phyloP scores from a whole-genome alignment of 306 rosid species.

The Arachis stenosperma region DNA sequence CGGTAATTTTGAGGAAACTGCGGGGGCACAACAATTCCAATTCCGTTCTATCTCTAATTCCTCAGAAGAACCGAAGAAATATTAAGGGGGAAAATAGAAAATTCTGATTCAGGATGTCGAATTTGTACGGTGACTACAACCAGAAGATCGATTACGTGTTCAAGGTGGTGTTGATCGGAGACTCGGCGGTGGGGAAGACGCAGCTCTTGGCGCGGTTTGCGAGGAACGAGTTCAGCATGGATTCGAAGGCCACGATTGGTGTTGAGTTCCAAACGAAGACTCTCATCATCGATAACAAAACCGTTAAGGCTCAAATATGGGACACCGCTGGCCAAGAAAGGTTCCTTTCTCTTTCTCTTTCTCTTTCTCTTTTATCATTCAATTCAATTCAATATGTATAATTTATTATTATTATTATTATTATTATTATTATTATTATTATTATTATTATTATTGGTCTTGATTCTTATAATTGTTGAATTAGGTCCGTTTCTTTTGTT shows the following conservation, averaged over 20 bases:
- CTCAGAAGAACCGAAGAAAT: neutral
- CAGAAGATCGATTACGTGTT: constrained; percentile 84
- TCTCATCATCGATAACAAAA: constrained; percentile 71
- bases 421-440: neutral
- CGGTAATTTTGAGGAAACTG: neutral
- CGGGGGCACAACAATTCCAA: neutral
- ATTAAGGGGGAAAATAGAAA: neutral
- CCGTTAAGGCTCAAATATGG: constrained; percentile 85
- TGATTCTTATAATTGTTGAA: neutral
- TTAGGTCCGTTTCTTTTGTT: too few relatives aligned
- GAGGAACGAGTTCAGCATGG: constrained; percentile 66
- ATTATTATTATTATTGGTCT: neutral
- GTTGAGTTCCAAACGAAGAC: constrained; percentile 64
- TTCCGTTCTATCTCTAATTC: neutral
- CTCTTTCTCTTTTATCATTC: neutral
- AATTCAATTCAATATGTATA: neutral
- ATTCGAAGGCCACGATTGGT: constrained; percentile 85
- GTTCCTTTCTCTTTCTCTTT: constrained; percentile 11
- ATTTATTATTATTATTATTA: neutral
- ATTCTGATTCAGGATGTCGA: constrained; percentile 33
- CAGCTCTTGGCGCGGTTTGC: constrained; percentile 81
- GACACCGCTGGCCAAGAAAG: constrained; percentile 95
- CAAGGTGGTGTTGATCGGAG: constrained; percentile 85
- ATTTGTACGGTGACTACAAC: constrained; percentile 43
- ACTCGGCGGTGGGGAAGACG: constrained; percentile 85